phyloP scores from a whole-genome alignment of 306 rosid genomes.

The Prunus armeniaca region DNA sequence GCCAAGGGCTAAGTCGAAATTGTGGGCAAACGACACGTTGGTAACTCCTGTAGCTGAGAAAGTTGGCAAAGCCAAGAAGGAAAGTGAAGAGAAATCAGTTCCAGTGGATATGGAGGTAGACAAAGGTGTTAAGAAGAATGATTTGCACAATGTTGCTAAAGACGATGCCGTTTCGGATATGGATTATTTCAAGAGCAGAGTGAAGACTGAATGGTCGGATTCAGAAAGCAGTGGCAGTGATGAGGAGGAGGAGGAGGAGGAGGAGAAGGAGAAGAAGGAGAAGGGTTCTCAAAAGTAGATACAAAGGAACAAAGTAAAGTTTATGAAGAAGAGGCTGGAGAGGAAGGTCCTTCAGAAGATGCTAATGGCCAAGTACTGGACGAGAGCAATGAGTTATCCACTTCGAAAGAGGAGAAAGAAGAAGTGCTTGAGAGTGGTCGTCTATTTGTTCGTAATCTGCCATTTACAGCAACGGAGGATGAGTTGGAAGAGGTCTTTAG shows the following conservation, averaged over 20 bases:
- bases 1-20: slow-evolving; percentile 68
- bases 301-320: slow-evolving; percentile 24
- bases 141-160: slow-evolving; percentile 30
- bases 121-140: slow-evolving; percentile 21
- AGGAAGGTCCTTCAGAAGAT: slow-evolving; percentile 14
- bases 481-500: slow-evolving; percentile 76
- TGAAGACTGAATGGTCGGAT: slow-evolving; percentile 74
- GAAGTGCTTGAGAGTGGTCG: slow-evolving; percentile 55
- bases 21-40: slow-evolving; percentile 78
- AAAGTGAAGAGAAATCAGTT: slow-evolving; percentile 18
- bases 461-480: slow-evolving; percentile 74
- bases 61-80: slow-evolving; percentile 31
- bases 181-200: slow-evolving; percentile 87
- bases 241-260: slow-evolving; percentile 23
- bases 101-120: slow-evolving; percentile 21
- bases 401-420: slow-evolving; percentile 41
- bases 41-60: slow-evolving; percentile 19
- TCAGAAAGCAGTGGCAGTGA: slow-evolving; percentile 60
- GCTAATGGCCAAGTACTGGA: slow-evolving; percentile 23
- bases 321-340: slow-evolving; percentile 21
- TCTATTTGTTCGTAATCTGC: slow-evolving; percentile 87
- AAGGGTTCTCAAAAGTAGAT: slow-evolving; percentile 11
- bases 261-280: background rate
- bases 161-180: slow-evolving; percentile 56
- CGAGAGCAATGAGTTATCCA: slow-evolving; percentile 23